A percentile compares a stretch with the other conserved stretches of the same genome.
These are phyloP conservation scores for Paramecium pentaurelia DNA, from an alignment of 73 alveolate species.

Conservation along the genomic window DNA sequence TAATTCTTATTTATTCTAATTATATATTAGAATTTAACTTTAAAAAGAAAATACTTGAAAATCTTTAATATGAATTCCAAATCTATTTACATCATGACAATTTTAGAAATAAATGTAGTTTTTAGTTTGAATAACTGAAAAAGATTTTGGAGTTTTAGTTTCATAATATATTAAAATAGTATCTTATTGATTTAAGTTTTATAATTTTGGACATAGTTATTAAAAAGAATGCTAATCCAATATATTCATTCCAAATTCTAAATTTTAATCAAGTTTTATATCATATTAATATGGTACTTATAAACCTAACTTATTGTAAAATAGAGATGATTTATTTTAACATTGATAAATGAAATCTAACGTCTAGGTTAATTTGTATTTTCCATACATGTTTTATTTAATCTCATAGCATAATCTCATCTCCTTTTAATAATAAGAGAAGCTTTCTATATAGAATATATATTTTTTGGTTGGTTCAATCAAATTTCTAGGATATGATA, in stretches of 20 bases:
- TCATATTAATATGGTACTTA: background rate
- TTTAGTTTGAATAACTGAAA: background rate
- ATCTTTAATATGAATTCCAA: background rate
- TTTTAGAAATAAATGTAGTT: background rate
- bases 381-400: background rate
- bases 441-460: background rate
- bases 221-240: background rate
- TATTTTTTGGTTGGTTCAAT: background rate
- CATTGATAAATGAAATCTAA: background rate
- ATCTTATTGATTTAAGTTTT: background rate
- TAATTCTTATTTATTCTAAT: background rate
- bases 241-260: background rate
- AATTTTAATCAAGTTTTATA: background rate
- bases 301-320: background rate
- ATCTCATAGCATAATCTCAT: background rate
- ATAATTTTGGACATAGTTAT: background rate
- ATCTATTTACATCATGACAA: background rate
- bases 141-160: background rate
- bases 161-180: background rate
- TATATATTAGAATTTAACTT: background rate
- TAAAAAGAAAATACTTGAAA: background rate
- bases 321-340: background rate
- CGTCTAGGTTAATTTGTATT: background rate
- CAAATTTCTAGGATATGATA: background rate
- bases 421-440: background rate